Conservation (phyloP, 2,329 filamentous ascomycete species). For the Septoria petroselini region DNA sequence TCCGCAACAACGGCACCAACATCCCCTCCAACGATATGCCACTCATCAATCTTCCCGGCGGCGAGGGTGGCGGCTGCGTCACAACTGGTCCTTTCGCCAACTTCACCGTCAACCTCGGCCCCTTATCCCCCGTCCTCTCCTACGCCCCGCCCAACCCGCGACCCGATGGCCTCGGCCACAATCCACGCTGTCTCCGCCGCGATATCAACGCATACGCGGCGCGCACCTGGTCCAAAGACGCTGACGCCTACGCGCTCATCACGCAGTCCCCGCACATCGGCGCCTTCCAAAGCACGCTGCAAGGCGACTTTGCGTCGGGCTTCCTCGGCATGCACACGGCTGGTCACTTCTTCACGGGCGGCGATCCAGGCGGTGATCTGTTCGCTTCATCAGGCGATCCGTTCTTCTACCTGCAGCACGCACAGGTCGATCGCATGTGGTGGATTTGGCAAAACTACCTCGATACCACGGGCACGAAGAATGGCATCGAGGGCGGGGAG, state of each 20-base stretch:
- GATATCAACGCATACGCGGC: slow-evolving; percentile 16
- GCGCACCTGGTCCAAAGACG: slow-evolving; percentile 15
- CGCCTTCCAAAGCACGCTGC: slow-evolving; percentile 20
- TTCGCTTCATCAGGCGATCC: slow-evolving; percentile 47
- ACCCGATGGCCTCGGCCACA: slow-evolving; percentile 26
- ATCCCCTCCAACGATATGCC: slow-evolving; percentile 11
- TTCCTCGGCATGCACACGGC: slow-evolving; percentile 40
- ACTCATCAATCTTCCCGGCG: slow-evolving; percentile 42
- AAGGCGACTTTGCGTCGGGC: slow-evolving; percentile 16
- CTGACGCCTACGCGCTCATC: slow-evolving; percentile 19
- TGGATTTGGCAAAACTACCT: slow-evolving; percentile 51
- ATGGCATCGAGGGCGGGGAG: slow-evolving; percentile 35
- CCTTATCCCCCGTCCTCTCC: slow-evolving; percentile 18
- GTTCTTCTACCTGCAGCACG: slow-evolving; percentile 50
- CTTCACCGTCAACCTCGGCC: slow-evolving; percentile 26
- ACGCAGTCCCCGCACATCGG: slow-evolving; percentile 13
- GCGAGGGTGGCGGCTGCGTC: slow-evolving; percentile 57
- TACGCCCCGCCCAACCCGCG: slow-evolving; percentile 24
- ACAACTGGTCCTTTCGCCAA: slow-evolving; percentile 49
- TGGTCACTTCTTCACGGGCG: slow-evolving; percentile 48
- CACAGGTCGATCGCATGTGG: slow-evolving; percentile 45
- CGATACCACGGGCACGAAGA: slow-evolving; percentile 33
- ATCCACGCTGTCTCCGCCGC: slow-evolving; percentile 23
- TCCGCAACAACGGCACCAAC: slow-evolving; percentile 8
- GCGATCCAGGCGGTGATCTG: slow-evolving; percentile 42